A percentile compares a stretch with the other conserved stretches of the same genome.
Conservation (phyloP, 148 eudicot genomes). For the Cornus controversa region DNA sequence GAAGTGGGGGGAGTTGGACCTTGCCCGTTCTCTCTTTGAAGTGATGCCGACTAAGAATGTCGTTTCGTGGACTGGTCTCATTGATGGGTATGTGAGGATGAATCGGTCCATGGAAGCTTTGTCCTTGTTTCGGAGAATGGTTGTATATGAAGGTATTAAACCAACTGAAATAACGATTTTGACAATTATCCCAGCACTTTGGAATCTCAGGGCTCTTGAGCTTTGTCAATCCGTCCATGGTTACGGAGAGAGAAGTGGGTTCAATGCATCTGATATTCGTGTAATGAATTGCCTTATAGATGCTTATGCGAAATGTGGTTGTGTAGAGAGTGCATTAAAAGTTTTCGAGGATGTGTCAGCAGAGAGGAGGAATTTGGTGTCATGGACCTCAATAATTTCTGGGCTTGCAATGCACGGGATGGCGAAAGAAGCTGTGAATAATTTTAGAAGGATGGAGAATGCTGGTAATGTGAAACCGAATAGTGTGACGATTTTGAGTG, state of each 20-base stretch:
- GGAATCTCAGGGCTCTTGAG: conserved; percentile 44
- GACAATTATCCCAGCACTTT: conserved; percentile 46
- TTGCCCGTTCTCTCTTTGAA: conserved; percentile 45
- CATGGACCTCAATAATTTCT: conserved; percentile 69
- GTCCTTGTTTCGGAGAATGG: conserved; percentile 48
- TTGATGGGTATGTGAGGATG: conserved; percentile 52
- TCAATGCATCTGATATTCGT: conserved; percentile 30
- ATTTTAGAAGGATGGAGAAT: conserved; percentile 41
- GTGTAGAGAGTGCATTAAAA: conserved; percentile 44
- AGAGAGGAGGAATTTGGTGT: conserved; percentile 42
- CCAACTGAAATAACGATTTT: conserved; percentile 55
- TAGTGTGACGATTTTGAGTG: conserved; percentile 55
- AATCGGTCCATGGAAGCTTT: conserved; percentile 38
- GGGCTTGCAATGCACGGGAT: conserved; percentile 70
- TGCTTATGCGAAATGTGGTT: conserved; percentile 62
- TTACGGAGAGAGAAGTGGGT: conserved; percentile 46
- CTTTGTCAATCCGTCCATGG: conserved; percentile 48
- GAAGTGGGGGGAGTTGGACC: conserved; percentile 39
- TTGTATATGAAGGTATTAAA: conserved; percentile 34
- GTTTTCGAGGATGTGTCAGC: conserved; percentile 36
- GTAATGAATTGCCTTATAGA: conserved; percentile 56
- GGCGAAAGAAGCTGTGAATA: conserved; percentile 49
- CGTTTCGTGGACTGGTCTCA: conserved; percentile 71
- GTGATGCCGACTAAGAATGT: conserved; percentile 51
- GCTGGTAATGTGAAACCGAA: conserved; percentile 49